Base-by-base conservation (phyloP, 2,329 filamentous ascomycete species). In the Fusarium avenaceum region DNA sequence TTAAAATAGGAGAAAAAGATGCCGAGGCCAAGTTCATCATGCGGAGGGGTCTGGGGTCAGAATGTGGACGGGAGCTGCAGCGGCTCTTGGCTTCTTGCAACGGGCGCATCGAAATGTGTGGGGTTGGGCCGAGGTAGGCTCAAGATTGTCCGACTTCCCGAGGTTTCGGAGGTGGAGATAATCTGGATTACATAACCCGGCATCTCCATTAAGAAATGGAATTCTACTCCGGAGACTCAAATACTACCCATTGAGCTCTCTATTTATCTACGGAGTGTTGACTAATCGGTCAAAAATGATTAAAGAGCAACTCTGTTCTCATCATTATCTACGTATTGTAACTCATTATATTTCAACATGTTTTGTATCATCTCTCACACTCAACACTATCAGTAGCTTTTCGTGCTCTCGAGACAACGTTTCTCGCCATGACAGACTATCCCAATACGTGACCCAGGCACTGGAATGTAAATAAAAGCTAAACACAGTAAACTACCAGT, bases 91-190 rank as follows among this genome's bases (percentile, higher is more conserved):
- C 72, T 59, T 68, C 63, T 68, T 69, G 60, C 54, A 44, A 32
- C 45, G 42, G 42, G 44, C 58, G 58, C 53, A 32, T 50, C 40
- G 9, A 49, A 63, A 58, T 42, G 46, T 72, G 73, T 75, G 74
- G 75, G 75, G 74, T 69, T 64, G 57, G 68, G 67, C 75, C 75
- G 75, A 76, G 75, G 75, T 75, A 75, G 48, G 44, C 47, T 39
- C 24, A 19, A 26, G 28, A 32, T 42, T 33, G 64, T 55, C 71
- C 69, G n/a, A 58, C 61, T 26, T 69, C 65, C 70, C 70, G 70
- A 72, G 63, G 68, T 55, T 49, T 47, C 62, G 42, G 39, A 20
- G 30, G 33, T 20, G 10, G 43, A 52, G 50, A 43, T 17, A 13
- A 7, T 3, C 15, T 30, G 40, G 49, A 42, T 63, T 24, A 63